Conservation (phyloP, 208 protist genomes). For the Trypanosoma theileri region DNA sequence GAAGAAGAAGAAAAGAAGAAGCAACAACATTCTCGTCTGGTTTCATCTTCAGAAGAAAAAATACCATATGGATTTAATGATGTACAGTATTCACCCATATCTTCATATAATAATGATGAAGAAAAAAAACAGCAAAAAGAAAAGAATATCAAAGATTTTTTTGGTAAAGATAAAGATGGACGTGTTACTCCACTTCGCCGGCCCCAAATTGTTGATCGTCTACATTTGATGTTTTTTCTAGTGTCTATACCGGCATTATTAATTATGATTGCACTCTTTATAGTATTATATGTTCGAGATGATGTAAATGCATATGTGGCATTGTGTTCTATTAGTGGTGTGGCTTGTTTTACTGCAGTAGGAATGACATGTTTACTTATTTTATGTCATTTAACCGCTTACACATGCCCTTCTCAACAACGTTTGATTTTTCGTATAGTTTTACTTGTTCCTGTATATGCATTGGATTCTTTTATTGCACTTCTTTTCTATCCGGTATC, state of each 20-base stretch:
- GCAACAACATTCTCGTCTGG: not conserved
- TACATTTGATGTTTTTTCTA: constrained; percentile 20
- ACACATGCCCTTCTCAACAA: constrained; percentile 38
- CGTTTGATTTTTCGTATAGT: constrained; percentile 44
- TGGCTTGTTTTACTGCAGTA: constrained; percentile 16
- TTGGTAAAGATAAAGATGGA: constrained; percentile 2
- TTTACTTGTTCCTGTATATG: constrained; percentile 48
- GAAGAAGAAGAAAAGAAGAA: not conserved
- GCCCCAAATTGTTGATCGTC: constrained; percentile 13
- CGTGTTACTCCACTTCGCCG: constrained; percentile 10
- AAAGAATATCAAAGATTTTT: not conserved
- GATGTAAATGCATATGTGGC: constrained; percentile 10
- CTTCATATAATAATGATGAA: not conserved
- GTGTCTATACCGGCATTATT: constrained; percentile 12
- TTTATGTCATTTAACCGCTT: constrained; percentile 33
- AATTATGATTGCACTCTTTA: constrained; percentile 4
- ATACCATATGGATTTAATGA: constrained; percentile 1
- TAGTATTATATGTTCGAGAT: constrained; percentile 5
- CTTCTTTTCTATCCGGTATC: constrained; percentile 18
- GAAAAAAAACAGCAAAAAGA: not conserved
- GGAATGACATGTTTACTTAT: constrained; percentile 31
- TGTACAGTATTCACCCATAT: not conserved
- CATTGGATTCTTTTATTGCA: constrained; percentile 28
- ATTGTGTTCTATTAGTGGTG: constrained; percentile 8
- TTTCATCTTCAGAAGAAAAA: not conserved